phyloP scores from a whole-genome alignment of 2,329 filamentous ascomycete genomes.

The Calycina herbarum region DNA sequence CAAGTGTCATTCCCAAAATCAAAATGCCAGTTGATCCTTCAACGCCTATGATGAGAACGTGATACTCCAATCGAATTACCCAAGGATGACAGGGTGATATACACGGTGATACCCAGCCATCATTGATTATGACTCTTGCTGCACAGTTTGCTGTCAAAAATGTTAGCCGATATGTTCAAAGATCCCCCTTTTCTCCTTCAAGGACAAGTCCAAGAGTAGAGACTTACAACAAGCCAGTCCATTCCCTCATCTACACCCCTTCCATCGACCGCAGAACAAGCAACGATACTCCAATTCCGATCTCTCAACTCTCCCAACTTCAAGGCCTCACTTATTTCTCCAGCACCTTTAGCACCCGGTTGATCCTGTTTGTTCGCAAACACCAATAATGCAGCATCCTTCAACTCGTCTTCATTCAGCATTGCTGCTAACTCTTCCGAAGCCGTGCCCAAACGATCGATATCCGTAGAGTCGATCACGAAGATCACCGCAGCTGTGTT shows the following conservation, averaged over 20 bases:
- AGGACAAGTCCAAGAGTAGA: not conserved
- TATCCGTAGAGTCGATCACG: constrained; percentile 97
- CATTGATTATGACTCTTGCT: constrained; percentile 35
- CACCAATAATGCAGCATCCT: constrained; percentile 87
- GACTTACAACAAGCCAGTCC: constrained; percentile 81
- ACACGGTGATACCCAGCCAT: constrained; percentile 21
- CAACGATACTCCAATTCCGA: constrained; percentile 98
- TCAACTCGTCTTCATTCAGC: constrained; percentile 95
- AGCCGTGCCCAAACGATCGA: constrained; percentile 89
- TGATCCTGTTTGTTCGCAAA: constrained; percentile 99
- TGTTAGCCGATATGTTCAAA: constrained; percentile 17
- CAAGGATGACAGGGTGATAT: constrained; percentile 22
- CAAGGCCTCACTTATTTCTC: constrained; percentile 93
- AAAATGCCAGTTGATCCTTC: constrained; percentile 14
- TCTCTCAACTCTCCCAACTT: constrained; percentile 88
- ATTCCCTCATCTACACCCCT: constrained; percentile 95
- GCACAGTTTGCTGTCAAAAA: constrained; percentile 38
- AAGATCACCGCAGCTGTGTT: constrained; percentile 99
- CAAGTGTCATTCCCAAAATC: constrained; percentile 10
- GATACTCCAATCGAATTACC: constrained; percentile 24
- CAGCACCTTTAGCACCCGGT: constrained; percentile 92
- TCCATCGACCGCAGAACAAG: constrained; percentile 93
- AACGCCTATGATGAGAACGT: constrained; percentile 13
- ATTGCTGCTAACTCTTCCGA: constrained; percentile 91
- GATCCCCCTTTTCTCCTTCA: not conserved